Evolutionary conservation across 768 basidiomycete genomes (phyloP), one percentile per base, ranked within the genome.

Genomic region (Lactarius sanguifluus): DNA sequence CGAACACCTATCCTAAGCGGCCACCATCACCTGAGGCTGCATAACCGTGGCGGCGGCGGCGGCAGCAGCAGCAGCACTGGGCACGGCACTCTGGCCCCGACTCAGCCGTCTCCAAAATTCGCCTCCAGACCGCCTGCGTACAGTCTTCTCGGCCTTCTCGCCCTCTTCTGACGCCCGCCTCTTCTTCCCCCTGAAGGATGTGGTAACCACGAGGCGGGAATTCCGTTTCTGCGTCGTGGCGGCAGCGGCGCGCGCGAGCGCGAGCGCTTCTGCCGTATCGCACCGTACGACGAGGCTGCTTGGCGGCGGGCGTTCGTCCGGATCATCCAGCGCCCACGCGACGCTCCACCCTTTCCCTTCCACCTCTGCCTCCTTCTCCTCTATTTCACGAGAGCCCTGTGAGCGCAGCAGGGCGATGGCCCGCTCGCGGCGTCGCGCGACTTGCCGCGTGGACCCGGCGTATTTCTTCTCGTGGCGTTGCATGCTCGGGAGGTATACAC

Each of bases 221-320:
- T 47, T 47, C 47, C 23, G 47, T 12, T 50, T 23, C n/a, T 23
- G 47, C 18, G 13, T 50, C 47, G 23, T 18, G 5, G 40, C 23
- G n/a, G 30, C 28, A 30, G 13, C 50, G 81, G 72, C 91, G 41
- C 81, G 83, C 32, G 89, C 89, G 50, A 94, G 78, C 71, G 81
- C 78, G 25, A 86, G 79, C 15, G 91, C 91, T 76, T 94, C 91
- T 43, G 81, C 79, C 5, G 92, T 95, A 72, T 97, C 96, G 63
- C 93, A 78, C 64, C 94, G 80, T 20, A 91, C 87, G 34, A 92
- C 91, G 70, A 98, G 92, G 63, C 94, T 94, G 72, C 90, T 92
- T 5, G 96, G 92, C 5, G 96, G 96, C 3, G 96, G 96, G 38
- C 81, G 80, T 77, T 97, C 95, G 59, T 84, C 79, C 12, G 81